A percentile compares a stretch with the other conserved stretches of the same genome.
Conservation (phyloP, 805 yeast species). For the Wickerhamiella hasegawae region DNA sequence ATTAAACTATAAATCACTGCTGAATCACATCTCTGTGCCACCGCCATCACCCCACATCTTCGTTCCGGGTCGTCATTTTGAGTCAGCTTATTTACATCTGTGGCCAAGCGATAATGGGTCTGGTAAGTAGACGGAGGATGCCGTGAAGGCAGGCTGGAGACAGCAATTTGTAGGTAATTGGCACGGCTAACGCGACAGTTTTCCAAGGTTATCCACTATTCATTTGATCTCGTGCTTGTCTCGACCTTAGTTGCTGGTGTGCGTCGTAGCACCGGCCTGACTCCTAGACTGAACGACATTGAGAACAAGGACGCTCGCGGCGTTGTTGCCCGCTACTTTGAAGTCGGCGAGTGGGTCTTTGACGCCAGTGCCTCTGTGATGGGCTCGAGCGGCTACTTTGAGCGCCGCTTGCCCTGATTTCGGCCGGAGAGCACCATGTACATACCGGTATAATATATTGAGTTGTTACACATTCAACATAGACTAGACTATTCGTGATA, state of each 20-base stretch:
- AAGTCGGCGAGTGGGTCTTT: slow-evolving; percentile 69
- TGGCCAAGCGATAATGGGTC: too few species aligned
- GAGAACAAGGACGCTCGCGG: slow-evolving; percentile 31
- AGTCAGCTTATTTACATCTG: too few species aligned
- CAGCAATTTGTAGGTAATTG: too few species aligned
- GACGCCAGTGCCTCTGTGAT: slow-evolving; percentile 57
- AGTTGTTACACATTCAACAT: too few species aligned
- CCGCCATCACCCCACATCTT: too few species aligned
- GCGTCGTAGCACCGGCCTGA: slow-evolving; percentile 66
- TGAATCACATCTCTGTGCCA: too few species aligned
- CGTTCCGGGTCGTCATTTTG: too few species aligned
- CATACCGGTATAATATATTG: background rate
- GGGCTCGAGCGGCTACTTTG: slow-evolving; percentile 60
- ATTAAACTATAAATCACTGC: too few species aligned
- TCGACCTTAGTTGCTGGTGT: slow-evolving; percentile 78
- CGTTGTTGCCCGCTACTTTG: slow-evolving; percentile 46
- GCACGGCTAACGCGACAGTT: too few species aligned
- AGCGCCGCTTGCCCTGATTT: slow-evolving; percentile 17
- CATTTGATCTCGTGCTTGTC: slow-evolving; percentile 60
- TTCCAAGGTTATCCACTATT: slow-evolving; percentile 52
- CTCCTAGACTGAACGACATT: slow-evolving; percentile 33
- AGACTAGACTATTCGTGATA: too few species aligned
- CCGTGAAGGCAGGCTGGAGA: too few species aligned
- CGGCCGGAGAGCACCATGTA: background rate
- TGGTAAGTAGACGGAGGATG: too few species aligned